Conservation (phyloP, 441 rosid genomes). For the Theobroma grandiflorum region DNA sequence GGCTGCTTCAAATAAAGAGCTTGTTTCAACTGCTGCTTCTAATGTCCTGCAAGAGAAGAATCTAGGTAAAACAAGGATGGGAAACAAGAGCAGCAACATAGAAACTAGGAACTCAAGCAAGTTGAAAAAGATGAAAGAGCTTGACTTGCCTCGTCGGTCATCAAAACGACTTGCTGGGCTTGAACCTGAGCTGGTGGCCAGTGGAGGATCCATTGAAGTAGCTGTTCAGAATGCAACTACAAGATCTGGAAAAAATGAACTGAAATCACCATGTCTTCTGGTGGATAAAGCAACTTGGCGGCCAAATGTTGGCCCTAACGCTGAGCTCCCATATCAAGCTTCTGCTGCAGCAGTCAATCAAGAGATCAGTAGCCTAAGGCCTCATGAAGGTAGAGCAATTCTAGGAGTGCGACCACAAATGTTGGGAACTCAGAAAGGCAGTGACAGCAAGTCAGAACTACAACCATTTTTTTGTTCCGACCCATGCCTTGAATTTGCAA, state of each 20-base stretch:
- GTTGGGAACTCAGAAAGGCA: slow-evolving; percentile 26
- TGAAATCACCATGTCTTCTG: slow-evolving; percentile 12
- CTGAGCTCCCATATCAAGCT: background rate
- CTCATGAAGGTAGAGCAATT: slow-evolving; percentile 27
- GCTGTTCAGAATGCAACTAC: slow-evolving; percentile 26
- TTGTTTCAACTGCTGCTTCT: slow-evolving; percentile 37
- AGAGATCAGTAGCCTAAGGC: slow-evolving; percentile 32
- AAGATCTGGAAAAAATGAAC: slow-evolving; percentile 16
- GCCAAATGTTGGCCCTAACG: slow-evolving; percentile 18
- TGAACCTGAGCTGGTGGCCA: slow-evolving; percentile 37
- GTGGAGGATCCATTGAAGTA: slow-evolving; percentile 20
- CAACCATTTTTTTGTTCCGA: slow-evolving; percentile 37
- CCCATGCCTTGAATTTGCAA: slow-evolving; percentile 44
- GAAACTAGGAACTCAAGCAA: slow-evolving; percentile 32
- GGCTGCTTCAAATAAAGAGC: slow-evolving; percentile 10
- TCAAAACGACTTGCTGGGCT: slow-evolving; percentile 43
- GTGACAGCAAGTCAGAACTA: slow-evolving; percentile 30
- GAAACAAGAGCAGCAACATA: slow-evolving; percentile 16
- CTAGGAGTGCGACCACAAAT: slow-evolving; percentile 27
- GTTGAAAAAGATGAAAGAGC: slow-evolving; percentile 33
- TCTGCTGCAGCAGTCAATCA: slow-evolving; percentile 19
- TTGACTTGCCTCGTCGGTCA: slow-evolving; percentile 36
- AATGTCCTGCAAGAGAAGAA: slow-evolving; percentile 30
- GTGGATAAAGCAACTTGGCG: slow-evolving; percentile 33
- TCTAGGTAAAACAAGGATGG: slow-evolving; percentile 12